phyloP scores from a whole-genome alignment of 441 rosid species.

The Gossypium schwendimanii region DNA sequence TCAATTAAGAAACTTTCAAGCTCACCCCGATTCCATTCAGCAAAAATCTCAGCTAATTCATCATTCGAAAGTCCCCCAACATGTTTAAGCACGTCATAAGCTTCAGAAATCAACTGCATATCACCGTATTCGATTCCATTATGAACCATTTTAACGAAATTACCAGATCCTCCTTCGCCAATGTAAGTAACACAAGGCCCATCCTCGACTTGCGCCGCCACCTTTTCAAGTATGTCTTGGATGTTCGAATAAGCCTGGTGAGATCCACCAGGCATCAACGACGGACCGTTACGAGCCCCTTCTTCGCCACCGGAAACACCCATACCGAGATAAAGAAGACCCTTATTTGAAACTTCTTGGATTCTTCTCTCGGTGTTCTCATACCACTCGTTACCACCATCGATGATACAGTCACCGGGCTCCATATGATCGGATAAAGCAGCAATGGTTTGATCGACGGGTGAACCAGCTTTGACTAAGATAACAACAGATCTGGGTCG shows the following conservation, averaged over 20 bases:
- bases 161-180: conserved; percentile 94
- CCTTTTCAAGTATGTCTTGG: conserved; percentile 56
- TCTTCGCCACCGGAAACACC: conserved; percentile 96
- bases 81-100: conserved; percentile 84
- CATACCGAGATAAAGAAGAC: conserved; percentile 79
- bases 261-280: conserved; percentile 95
- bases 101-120: conserved; percentile 87
- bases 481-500: conserved; percentile 84
- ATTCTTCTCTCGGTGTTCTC: conserved; percentile 85
- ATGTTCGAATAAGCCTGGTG: conserved; percentile 64
- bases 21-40: conserved; percentile 80
- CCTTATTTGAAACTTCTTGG: conserved; percentile 44
- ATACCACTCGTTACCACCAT: conserved; percentile 96
- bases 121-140: conserved; percentile 94
- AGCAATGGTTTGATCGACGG: conserved; percentile 84
- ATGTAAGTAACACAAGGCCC: conserved; percentile 93
- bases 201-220: conserved; percentile 93
- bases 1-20: conserved; percentile 81
- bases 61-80: conserved; percentile 62
- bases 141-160: conserved; percentile 94
- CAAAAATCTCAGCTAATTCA: conserved; percentile 65
- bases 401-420: conserved; percentile 78
- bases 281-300: conserved; percentile 87
- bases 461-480: conserved; percentile 87
- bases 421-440: conserved; percentile 71